phyloP scores from a whole-genome alignment of 768 basidiomycete genomes.

The Russula sp. region DNA sequence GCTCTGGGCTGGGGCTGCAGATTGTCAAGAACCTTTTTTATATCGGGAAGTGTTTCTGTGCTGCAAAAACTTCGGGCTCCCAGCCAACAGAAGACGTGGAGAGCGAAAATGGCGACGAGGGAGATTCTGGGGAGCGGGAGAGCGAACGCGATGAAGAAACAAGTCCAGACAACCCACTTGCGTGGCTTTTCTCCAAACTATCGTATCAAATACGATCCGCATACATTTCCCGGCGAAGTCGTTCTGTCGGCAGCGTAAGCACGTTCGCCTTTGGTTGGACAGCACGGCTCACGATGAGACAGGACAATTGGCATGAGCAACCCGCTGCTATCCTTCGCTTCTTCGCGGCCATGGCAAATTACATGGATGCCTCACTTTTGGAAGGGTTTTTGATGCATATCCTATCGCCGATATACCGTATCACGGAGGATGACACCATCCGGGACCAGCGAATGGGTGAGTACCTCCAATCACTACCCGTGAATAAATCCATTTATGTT shows the following conservation, averaged over 20 bases:
- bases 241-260: slow-evolving; percentile 42
- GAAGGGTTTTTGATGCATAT: slow-evolving; percentile 78
- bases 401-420: slow-evolving; percentile 77
- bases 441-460: slow-evolving; percentile 73
- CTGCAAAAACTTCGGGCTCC: slow-evolving; percentile 30
- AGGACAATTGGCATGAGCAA: slow-evolving; percentile 82
- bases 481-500: neutral
- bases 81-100: slow-evolving; percentile 28
- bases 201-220: slow-evolving; percentile 82
- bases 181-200: slow-evolving; percentile 92
- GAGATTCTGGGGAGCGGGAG: slow-evolving; percentile 12
- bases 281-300: slow-evolving; percentile 8
- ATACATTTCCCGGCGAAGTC: slow-evolving; percentile 62
- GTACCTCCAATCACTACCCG: slow-evolving; percentile 25
- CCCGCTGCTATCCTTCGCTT: slow-evolving; percentile 78
- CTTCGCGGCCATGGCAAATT: slow-evolving; percentile 87
- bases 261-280: neutral
- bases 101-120: slow-evolving; percentile 28
- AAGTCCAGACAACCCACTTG: slow-evolving; percentile 46
- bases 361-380: slow-evolving; percentile 53
- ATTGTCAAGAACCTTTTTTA: slow-evolving; percentile 91
- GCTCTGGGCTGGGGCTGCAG: slow-evolving; percentile 68
- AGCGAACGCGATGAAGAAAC: neutral
- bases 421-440: slow-evolving; percentile 82
- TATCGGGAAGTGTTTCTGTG: slow-evolving; percentile 78